These are phyloP conservation scores for Suhomyces ambrosiae DNA, from an alignment of 1,139 yeast genomes.

Conservation along the genomic window DNA sequence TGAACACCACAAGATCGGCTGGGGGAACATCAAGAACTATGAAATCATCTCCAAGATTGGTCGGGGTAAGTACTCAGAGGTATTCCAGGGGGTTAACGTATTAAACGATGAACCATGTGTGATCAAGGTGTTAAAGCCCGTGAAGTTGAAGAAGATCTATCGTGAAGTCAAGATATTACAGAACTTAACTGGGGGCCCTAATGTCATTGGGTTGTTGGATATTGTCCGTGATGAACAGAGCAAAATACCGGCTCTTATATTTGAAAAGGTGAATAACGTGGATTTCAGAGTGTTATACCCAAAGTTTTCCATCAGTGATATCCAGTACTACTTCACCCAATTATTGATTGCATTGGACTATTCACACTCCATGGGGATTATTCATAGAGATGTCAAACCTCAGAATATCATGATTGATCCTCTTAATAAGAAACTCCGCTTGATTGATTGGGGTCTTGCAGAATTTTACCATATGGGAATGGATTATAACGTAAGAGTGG, in stretches of 20 bases:
- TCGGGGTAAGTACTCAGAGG: slow-evolving; percentile 96
- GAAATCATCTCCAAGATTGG: slow-evolving; percentile 94
- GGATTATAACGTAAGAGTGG: slow-evolving; percentile 80
- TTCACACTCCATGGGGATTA: slow-evolving; percentile 81
- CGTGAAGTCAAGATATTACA: slow-evolving; percentile 76
- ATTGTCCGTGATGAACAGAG: slow-evolving; percentile 75
- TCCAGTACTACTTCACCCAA: slow-evolving; percentile 71
- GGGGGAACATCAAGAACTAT: slow-evolving; percentile 78
- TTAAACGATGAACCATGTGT: slow-evolving; percentile 56
- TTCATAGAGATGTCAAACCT: slow-evolving; percentile 84
- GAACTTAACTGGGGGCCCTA: slow-evolving; percentile 75
- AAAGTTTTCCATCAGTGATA: slow-evolving; percentile 60
- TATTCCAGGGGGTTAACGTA: slow-evolving; percentile 69
- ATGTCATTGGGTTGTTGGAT: slow-evolving; percentile 66
- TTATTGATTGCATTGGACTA: slow-evolving; percentile 71
- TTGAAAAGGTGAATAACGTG: slow-evolving; percentile 69
- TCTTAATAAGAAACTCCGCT: slow-evolving; percentile 55
- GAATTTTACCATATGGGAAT: slow-evolving; percentile 79
- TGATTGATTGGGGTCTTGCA: slow-evolving; percentile 85
- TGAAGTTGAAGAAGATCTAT: slow-evolving; percentile 75
- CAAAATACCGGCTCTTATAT: slow-evolving; percentile 74
- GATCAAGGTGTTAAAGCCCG: slow-evolving; percentile 77
- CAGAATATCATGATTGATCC: slow-evolving; percentile 87
- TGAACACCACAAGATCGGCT: slow-evolving; percentile 66
- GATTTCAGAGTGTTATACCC: slow-evolving; percentile 76